Evolutionary conservation across 495 filamentous ascomycete genomes (phyloP).

Genomic region (Aspergillus biplanus): DNA sequence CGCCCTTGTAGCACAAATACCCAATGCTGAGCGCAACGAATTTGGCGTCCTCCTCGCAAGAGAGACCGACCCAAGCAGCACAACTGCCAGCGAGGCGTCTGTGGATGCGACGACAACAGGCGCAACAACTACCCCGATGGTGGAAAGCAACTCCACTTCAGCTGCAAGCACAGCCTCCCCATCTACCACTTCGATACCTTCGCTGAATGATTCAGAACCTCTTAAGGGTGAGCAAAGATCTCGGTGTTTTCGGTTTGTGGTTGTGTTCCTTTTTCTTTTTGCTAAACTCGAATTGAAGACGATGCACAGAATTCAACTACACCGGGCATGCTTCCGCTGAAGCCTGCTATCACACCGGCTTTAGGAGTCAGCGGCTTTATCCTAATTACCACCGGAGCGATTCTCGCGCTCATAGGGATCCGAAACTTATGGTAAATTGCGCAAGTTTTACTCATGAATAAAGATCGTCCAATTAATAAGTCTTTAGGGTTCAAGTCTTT

Average conservation of each 20-base stretch:
- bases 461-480: constrained; percentile 6
- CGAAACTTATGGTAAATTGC: constrained; percentile 69
- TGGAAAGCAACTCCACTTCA: constrained; percentile 23
- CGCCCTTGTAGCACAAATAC: constrained; percentile 22
- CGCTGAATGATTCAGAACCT: constrained; percentile 24
- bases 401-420: constrained; percentile 79
- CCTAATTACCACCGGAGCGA: constrained; percentile 67
- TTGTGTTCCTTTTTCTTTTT: constrained; percentile 3
- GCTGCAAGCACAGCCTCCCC: constrained; percentile 20
- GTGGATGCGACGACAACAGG: constrained; percentile 13
- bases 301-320: constrained; percentile 29
- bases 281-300: constrained; percentile 13
- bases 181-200: constrained; percentile 22
- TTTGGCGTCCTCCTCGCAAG: constrained; percentile 20
- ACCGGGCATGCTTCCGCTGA: constrained; percentile 62
- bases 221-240: constrained; percentile 22
- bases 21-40: constrained; percentile 17
- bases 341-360: constrained; percentile 77
- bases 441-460: background rate
- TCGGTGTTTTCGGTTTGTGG: constrained; percentile 10
- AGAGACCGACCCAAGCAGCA: constrained; percentile 17
- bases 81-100: constrained; percentile 12
- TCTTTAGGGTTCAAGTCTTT: constrained; percentile 70
- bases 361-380: constrained; percentile 78
- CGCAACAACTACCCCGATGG: constrained; percentile 22